These are phyloP conservation scores for Phytophthora multivora DNA, from an alignment of 352 stramenopile genomes.

Conservation along the genomic window DNA sequence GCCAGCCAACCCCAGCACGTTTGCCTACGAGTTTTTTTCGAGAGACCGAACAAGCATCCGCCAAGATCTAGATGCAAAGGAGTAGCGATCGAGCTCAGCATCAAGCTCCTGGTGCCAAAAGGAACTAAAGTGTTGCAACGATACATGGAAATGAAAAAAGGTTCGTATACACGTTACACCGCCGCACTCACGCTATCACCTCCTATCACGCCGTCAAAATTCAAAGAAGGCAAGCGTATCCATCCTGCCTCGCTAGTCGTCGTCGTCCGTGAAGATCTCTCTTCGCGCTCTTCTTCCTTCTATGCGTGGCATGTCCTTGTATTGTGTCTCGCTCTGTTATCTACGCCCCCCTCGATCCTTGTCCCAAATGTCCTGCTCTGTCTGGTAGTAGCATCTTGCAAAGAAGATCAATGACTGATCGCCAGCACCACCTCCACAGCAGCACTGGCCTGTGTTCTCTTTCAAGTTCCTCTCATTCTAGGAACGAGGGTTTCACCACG, in stretches of 20 bases:
- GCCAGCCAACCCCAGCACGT: constrained; percentile 51
- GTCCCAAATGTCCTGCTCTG: constrained; percentile 14
- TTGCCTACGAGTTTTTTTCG: constrained; percentile 66
- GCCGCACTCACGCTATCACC: constrained; percentile 35
- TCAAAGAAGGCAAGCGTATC: constrained; percentile 37
- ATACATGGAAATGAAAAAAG: constrained; percentile 20
- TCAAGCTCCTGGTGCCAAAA: too few relatives aligned
- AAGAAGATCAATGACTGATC: constrained; percentile 13
- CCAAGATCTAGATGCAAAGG: constrained; percentile 52
- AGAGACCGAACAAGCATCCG: constrained; percentile 38
- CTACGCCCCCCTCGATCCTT: constrained; percentile 24
- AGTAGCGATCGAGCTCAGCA: constrained; percentile 23
- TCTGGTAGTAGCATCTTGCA: constrained; percentile 19
- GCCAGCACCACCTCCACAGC: constrained; percentile 7
- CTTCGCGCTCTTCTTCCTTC: constrained; percentile 22
- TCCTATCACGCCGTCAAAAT: constrained; percentile 40
- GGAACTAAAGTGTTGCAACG: not conserved
- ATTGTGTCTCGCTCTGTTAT: constrained; percentile 43
- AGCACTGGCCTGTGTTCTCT: constrained; percentile 19
- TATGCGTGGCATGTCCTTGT: constrained; percentile 34
- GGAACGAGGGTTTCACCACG: constrained; percentile 20
- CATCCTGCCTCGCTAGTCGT: constrained; percentile 32
- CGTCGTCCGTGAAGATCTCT: constrained; percentile 19
- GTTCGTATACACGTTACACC: constrained; percentile 41
- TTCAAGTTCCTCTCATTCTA: constrained; percentile 11